These are phyloP conservation scores for Mycena haematopus DNA, from an alignment of 768 basidiomycete species.

Conservation along the genomic window DNA sequence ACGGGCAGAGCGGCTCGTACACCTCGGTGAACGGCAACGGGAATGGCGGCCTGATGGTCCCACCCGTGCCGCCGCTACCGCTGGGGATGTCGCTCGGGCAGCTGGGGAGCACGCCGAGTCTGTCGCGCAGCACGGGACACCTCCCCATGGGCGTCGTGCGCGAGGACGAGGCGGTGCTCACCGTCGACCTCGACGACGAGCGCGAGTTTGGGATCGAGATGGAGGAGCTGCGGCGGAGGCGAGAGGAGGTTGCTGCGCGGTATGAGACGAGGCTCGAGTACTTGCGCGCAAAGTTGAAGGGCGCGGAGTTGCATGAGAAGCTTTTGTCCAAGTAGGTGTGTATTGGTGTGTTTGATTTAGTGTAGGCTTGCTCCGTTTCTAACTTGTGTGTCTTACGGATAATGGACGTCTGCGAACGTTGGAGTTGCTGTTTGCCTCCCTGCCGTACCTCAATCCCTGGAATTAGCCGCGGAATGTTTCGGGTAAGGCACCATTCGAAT, in stretches of 20 bases:
- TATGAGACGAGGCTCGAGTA: conserved; percentile 83
- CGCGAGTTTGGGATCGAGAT: conserved; percentile 60
- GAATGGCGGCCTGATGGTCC: conserved; percentile 23
- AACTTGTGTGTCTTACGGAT: conserved; percentile 1
- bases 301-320: conserved; percentile 85
- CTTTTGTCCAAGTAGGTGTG: conserved; percentile 49
- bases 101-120: conserved; percentile 43
- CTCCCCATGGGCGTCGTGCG: conserved; percentile 57
- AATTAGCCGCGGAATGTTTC: too few relatives aligned
- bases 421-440: too few relatives aligned
- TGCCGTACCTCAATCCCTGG: too few relatives aligned
- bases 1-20: too few relatives aligned
- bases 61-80: conserved; percentile 34
- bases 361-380: not conserved
- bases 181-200: conserved; percentile 40
- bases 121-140: conserved; percentile 56
- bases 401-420: too few relatives aligned
- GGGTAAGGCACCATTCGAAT: too few relatives aligned
- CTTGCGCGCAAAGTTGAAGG: conserved; percentile 81
- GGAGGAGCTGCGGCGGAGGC: conserved; percentile 69
- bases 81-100: conserved; percentile 27
- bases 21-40: not conserved
- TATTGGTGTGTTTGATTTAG: conserved; percentile 4
- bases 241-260: conserved; percentile 72
- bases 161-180: conserved; percentile 50